phyloP scores from a whole-genome alignment of 441 rosid species.

The Theobroma grandiflorum region DNA sequence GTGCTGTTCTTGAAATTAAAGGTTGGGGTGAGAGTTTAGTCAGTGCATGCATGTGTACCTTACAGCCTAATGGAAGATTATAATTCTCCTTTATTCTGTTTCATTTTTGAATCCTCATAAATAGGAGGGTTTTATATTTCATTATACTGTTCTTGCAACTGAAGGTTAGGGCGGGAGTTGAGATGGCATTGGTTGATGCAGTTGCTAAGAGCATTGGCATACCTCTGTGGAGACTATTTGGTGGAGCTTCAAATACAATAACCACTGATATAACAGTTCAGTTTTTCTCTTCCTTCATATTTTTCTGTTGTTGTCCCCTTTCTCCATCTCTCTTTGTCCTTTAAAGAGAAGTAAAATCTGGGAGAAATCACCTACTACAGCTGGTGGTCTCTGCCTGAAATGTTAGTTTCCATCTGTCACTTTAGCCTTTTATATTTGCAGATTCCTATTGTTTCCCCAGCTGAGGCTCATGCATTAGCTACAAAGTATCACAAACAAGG shows the following conservation, averaged over 20 bases:
- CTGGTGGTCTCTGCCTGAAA: not conserved
- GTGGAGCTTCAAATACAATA: constrained; percentile 72
- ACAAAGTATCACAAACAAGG: constrained; percentile 70
- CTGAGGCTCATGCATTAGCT: constrained; percentile 82
- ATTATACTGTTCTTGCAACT: constrained; percentile 34
- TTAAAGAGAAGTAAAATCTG: not conserved
- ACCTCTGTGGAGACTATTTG: constrained; percentile 87
- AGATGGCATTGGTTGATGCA: constrained; percentile 97
- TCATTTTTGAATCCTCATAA: not conserved
- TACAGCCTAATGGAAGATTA: not conserved
- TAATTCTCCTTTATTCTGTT: constrained; percentile 20
- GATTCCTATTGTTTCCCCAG: constrained; percentile 90
- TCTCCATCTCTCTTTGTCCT: not conserved
- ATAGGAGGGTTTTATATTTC: constrained; percentile 15
- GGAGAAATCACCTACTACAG: not conserved
- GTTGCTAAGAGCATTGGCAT: constrained; percentile 70
- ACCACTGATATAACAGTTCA: constrained; percentile 87
- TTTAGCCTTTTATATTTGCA: constrained; percentile 41
- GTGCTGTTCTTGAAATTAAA: constrained; percentile 37
- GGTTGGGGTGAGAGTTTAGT: constrained; percentile 83
- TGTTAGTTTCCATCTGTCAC: constrained; percentile 4
- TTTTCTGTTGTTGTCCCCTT: not conserved
- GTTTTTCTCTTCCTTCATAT: constrained; percentile 41
- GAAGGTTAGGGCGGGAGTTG: constrained; percentile 90
- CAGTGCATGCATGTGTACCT: not conserved